Conservation (phyloP, 2,329 filamentous ascomycete genomes). For the Monosporascus cannonballus region DNA sequence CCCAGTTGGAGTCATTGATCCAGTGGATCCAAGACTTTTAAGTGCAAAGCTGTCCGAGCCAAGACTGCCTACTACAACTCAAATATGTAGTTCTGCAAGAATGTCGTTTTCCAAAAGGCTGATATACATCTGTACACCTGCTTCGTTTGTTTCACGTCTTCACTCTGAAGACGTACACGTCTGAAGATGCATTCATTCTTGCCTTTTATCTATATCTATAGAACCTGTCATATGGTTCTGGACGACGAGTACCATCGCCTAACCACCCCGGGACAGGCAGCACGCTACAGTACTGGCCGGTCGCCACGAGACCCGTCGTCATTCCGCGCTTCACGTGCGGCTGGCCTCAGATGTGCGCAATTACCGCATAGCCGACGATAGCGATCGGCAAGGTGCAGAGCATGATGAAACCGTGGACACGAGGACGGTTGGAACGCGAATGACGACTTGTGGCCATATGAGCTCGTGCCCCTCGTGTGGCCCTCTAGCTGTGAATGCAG, state of each 20-base stretch:
- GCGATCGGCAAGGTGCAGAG: constrained; percentile 56
- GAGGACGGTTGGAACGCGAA: constrained; percentile 54
- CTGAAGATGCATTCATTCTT: too few species aligned
- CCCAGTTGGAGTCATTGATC: too few species aligned
- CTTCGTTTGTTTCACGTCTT: too few species aligned
- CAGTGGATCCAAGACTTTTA: too few species aligned
- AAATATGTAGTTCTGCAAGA: too few species aligned
- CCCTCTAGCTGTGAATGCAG: too few species aligned
- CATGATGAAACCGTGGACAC: constrained; percentile 55
- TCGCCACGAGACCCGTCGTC: constrained; percentile 65
- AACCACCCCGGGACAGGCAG: constrained; percentile 61
- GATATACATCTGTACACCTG: too few species aligned
- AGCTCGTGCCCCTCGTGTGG: background rate
- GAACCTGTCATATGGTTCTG: background rate
- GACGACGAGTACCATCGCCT: constrained; percentile 37
- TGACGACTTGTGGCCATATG: constrained; percentile 30
- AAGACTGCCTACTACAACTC: too few species aligned
- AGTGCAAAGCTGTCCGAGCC: too few species aligned
- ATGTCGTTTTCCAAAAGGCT: too few species aligned
- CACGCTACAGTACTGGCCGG: constrained; percentile 57
- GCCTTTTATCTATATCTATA: too few species aligned
- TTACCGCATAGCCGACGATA: constrained; percentile 59
- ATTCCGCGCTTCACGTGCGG: constrained; percentile 55
- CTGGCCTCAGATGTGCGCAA: constrained; percentile 49
- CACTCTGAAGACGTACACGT: too few species aligned